Base-by-base conservation (phyloP, 2,329 filamentous ascomycete genomes). In the Mollisiaceae sp. region DNA sequence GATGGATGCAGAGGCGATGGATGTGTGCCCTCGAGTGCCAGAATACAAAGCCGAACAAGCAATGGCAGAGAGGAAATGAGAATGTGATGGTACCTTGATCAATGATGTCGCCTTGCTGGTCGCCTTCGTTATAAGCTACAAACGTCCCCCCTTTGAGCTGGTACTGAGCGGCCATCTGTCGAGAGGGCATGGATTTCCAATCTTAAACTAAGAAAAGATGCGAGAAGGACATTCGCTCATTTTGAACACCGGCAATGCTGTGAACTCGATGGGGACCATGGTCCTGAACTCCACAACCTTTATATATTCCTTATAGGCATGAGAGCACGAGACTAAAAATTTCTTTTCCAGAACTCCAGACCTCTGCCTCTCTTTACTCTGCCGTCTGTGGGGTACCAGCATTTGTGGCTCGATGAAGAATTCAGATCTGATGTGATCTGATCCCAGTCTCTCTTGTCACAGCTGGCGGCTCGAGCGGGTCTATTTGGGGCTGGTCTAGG, bases 341-440 rank as follows among this genome's bases (percentile, higher is more conserved):
- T 54, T 27, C 50, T 54, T 54, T 54, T 54, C 22, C 50, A 54
- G 14, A 32, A 11, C 22, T 54, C 50, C 22, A 32, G 50, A 32
- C 22, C 50, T 8, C 14, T 35, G 11, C n/a, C 27, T 24, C 14
- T 15, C 3, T 15, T 18, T 14, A 11, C 24, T 24, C 14, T 32
- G 24, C 50, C 50, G 45, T 24, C 12, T 54, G 50, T 54, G 50
- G 50, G 50, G 50, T 54, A 54, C 18, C 50, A 54, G 50, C 50
- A 24, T 54, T 24, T 24, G 50, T 15, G 27, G 50, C 24, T 32
- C 11, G 50, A 27, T 54, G 50, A 27, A 27, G 27, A 18, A 54
- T 35, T 35, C 9, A 35, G 50, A 27, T 27, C 50, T 32, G 24
- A 54, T 32, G 50, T 4, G 50, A 32, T 54, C 22, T 4, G 27